Evolutionary conservation across 164 flowering plant genomes (phyloP).

Genomic region (Stephania japonica): DNA sequence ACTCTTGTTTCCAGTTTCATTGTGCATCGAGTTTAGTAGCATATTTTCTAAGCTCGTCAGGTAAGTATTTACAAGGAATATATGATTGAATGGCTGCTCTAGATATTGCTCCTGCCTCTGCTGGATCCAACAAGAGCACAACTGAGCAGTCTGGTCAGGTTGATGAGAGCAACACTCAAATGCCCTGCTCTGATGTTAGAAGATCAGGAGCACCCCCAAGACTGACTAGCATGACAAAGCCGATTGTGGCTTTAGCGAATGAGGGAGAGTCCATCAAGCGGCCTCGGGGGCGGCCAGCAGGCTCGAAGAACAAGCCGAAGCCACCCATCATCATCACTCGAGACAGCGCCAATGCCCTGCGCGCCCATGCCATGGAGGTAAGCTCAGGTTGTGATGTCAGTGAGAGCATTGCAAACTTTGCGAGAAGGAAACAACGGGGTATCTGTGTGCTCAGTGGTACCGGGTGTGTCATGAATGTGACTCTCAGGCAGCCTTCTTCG

Average conservation of each 20-base stretch:
- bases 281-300: constrained; percentile 80
- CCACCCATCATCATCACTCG: constrained; percentile 76
- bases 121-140: constrained; percentile 23
- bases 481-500: constrained; percentile 59
- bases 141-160: constrained; percentile 21
- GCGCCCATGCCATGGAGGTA: constrained; percentile 87
- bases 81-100: constrained; percentile 55
- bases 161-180: constrained; percentile 22
- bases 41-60: not conserved
- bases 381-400: constrained; percentile 70
- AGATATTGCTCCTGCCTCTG: constrained; percentile 27
- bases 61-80: not conserved
- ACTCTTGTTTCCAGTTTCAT: constrained; percentile 10
- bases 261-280: constrained; percentile 42
- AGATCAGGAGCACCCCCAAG: constrained; percentile 20
- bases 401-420: constrained; percentile 57
- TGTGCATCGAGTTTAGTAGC: not conserved
- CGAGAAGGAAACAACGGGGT: constrained; percentile 63
- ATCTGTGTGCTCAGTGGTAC: constrained; percentile 61
- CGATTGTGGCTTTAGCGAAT: constrained; percentile 12
- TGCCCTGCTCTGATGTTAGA: constrained; percentile 17
- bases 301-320: constrained; percentile 90
- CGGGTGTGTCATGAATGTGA: constrained; percentile 76
- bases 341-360: constrained; percentile 67
- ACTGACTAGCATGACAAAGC: not conserved